Base-by-base conservation (phyloP, 2,329 filamentous ascomycete genomes). In the Mariannaea sp. region DNA sequence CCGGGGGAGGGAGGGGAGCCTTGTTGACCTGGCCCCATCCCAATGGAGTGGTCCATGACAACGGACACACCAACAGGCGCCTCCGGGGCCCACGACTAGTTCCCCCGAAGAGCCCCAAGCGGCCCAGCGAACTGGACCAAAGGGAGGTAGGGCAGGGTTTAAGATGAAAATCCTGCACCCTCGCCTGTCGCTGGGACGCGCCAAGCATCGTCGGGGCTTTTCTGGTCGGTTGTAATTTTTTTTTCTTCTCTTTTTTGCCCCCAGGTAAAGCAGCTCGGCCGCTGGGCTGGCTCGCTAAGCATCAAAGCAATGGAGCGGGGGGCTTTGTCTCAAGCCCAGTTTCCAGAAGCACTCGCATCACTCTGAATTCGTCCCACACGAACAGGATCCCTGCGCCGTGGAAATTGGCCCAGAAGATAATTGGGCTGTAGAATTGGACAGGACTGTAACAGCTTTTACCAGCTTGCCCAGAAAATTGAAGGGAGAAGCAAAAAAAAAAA, bases 11-110 rank as follows among this genome's bases (percentile, higher is more conserved):
- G n/a, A n/a, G n/a, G n/a, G n/a, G n/a, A n/a, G n/a, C n/a, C n/a
- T n/a, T n/a, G 12, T 3, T 3, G 19, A 7, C 19, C 19, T 17
- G 24, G 13, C n/a, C 17, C 35, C 26, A 40, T 16, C 62, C 62
- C 62, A 57, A 61, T 59, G 51, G 53, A 65, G 62, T 53, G 62
- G 63, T 65, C 61, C 63, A 64, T 55, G 62, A 65, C 56, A 60
- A 49, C 53, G 53, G 52, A 50, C 62, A 55, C 62, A 51, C 56
- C 49, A 50, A 39, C 12, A 4, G 10, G 2, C 3, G 38, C 13
- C 36, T 41, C 58, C 53, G 58, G 54, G 53, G 49, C 42, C 49
- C 50, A 58, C 22, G 55, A 29, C 47, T 58, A 60, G 58, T 56
- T 62, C 54, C 62, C 62, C 60, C 58, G 62, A 55, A 41, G 44